phyloP scores from a whole-genome alignment of 140 eudicot species.

The Stevia rebaudiana region DNA sequence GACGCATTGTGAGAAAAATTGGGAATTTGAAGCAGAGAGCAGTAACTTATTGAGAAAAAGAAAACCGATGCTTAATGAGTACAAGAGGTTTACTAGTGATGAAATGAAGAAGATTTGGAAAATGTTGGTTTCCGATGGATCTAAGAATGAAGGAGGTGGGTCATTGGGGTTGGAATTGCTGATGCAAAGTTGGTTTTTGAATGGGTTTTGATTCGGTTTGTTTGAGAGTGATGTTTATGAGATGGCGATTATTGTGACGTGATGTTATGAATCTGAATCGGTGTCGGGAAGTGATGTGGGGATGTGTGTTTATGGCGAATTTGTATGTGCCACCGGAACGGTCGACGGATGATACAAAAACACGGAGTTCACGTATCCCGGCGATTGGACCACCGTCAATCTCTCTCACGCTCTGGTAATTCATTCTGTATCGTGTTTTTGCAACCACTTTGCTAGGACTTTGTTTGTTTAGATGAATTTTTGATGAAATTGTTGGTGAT shows the following conservation, averaged over 20 bases:
- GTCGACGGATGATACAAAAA: no score
- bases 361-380: no score
- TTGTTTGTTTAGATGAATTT: no score
- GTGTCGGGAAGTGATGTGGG: conserved; percentile 13
- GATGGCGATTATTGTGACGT: conserved; percentile 23
- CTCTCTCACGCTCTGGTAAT: no score
- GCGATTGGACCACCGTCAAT: no score
- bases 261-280: conserved; percentile 30
- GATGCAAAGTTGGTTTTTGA: no score
- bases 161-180: neutral
- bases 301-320: no score
- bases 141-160: conserved; percentile 10
- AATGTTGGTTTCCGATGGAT: conserved; percentile 8
- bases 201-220: neutral
- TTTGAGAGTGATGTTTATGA: neutral
- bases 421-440: no score
- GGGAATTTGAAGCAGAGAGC: conserved; percentile 78
- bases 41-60: conserved; percentile 71
- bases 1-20: conserved; percentile 89
- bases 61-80: conserved; percentile 85
- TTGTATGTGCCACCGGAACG: no score
- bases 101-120: conserved; percentile 47
- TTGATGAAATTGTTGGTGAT: no score
- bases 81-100: conserved; percentile 66
- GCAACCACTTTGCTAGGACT: no score